These are phyloP conservation scores for Pyronema omphalodes DNA, from an alignment of 495 filamentous ascomycete genomes.

Conservation along the genomic window DNA sequence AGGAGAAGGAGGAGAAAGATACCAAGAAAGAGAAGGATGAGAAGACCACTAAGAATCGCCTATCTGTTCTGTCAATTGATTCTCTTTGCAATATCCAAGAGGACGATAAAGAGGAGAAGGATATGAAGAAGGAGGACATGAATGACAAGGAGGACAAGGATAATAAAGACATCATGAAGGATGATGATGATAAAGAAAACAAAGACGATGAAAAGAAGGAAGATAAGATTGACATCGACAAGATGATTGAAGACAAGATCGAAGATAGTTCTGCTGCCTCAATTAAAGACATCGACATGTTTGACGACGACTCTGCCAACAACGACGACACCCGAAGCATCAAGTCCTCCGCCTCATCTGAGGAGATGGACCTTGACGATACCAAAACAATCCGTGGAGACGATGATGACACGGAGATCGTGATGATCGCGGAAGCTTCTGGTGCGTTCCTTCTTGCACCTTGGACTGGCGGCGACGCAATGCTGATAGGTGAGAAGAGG, in stretches of 20 bases:
- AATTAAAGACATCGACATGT: constrained; percentile 2
- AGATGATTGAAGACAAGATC: constrained; percentile 8
- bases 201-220: background rate
- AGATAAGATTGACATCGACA: background rate
- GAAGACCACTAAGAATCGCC: background rate
- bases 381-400: constrained; percentile 15
- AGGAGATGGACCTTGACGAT: constrained; percentile 25
- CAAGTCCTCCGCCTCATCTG: background rate
- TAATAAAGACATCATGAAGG: background rate
- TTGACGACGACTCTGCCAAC: background rate
- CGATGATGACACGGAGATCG: constrained; percentile 30
- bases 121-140: too few species aligned
- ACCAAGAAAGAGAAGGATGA: constrained; percentile 5
- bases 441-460: background rate
- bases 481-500: constrained; percentile 18
- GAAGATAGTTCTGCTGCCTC: constrained; percentile 17
- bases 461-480: background rate
- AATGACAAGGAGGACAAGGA: too few species aligned
- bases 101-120: background rate
- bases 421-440: background rate
- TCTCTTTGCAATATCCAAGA: constrained; percentile 2
- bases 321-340: background rate
- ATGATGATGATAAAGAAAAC: constrained; percentile 9
- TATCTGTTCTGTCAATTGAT: background rate
- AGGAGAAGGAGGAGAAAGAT: constrained; percentile 4